Evolutionary conservation across 257 asterid genomes (phyloP).

Genomic region (Cynanchum wilfordii): DNA sequence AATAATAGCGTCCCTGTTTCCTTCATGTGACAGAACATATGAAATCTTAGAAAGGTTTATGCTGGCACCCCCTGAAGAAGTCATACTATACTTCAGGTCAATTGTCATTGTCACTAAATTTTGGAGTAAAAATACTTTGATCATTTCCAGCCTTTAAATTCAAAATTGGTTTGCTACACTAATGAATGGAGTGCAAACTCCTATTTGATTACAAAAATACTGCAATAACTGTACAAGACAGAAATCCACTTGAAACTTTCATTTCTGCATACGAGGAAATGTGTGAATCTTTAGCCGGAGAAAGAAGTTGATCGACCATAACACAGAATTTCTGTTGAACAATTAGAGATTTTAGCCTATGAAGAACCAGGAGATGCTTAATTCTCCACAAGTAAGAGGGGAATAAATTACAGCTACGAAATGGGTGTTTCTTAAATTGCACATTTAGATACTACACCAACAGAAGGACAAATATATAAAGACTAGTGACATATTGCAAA

Average conservation of each 20-base stretch:
- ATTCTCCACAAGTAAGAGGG: neutral
- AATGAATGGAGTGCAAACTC: neutral
- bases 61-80: neutral
- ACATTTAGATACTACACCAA: neutral
- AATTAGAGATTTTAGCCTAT: neutral
- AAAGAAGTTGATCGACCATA: neutral
- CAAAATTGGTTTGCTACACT: neutral
- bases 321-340: neutral
- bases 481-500: neutral
- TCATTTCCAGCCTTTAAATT: neutral
- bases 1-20: neutral
- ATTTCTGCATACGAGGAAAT: neutral
- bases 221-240: neutral
- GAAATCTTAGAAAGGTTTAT: neutral
- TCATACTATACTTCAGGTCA: neutral
- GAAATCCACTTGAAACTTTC: neutral
- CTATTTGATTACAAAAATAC: neutral
- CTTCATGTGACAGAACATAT: neutral
- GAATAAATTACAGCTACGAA: neutral
- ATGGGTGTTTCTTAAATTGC: neutral
- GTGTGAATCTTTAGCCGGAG: neutral
- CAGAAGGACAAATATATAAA: neutral
- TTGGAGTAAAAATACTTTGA: neutral
- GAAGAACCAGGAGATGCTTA: neutral
- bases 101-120: neutral